Base-by-base conservation (phyloP, 2,329 filamentous ascomycete species). In the Paramyrothecium sp. region DNA sequence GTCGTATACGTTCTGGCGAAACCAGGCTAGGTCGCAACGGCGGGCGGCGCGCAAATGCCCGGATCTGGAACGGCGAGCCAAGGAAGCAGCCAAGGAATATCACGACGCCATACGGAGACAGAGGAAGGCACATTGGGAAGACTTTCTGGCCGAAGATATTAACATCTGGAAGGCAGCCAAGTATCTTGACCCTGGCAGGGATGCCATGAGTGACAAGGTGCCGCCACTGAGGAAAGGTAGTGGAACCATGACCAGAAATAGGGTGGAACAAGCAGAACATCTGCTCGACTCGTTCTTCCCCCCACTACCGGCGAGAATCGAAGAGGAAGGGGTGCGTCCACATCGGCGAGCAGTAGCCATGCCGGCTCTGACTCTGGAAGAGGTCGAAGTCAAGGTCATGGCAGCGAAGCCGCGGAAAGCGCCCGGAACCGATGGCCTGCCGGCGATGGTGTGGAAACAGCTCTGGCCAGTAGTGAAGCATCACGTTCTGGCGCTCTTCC, bases 161-260 rank as follows among this genome's bases (percentile, higher is more conserved):
- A 67, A 68, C 46, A 67, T 67, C 55, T 69, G 58, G 65, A 59
- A 66, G 51, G 62, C 65, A 13, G 63, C 65, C 3, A 66, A 64
- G 54, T 68, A 69, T 50, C 57, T 69, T 23, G 48, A 63, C 33
- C 54, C 55, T 7, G 49, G 56, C 34, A 55, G 61, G 53, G 56
- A 56, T 3, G 56, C 60, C 12, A 59, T 57, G 20, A 61, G 61
- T 44, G 60, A 58, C 46, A 66, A 66, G 54, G 59, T 66, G 23
- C 65, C 64, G 44, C 60, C 54, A n/a, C 53, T 65, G 33, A 58
- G 30, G 7, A 60, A 54, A 41, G 55, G 46, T 41, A 61, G 65
- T 51, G 56, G 61, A 10, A 58, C 57, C 41, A 49, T 11, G 21
- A 62, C 60, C 4, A 54, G 33, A n/a, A 51, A 56, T 34, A 30